Base-by-base conservation (phyloP, 2,329 filamentous ascomycete species). In the Colletotrichum falcatum region DNA sequence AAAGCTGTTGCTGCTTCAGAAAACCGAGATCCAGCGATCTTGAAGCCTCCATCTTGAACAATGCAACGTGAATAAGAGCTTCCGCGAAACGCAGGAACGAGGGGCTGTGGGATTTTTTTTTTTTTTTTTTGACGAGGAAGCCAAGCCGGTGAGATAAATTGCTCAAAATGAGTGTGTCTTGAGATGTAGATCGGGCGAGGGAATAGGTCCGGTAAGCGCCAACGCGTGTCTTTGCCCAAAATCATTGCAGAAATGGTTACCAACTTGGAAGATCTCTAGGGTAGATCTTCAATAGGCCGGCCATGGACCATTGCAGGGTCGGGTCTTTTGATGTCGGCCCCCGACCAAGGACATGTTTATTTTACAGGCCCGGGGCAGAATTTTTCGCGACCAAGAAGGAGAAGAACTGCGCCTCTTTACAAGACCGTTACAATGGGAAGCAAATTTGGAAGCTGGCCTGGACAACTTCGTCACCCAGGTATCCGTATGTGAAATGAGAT, bases 1-100 rank as follows among this genome's bases (percentile, higher is more conserved):
- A 71, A 83, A 82, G 78, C 78, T 78, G 74, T 77, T 77, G 42
- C 30, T 65, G 69, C 66, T 70, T 65, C 54, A 71, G 20, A 59
- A 68, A 23, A 33, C 51, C 12, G 2, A 35, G 20, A 37, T 11
- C 9, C 30, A 20, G 23, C 3, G 14, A 16, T n/a, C 14, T 26
- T 37, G 11, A 16, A n/a, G 12, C 1, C n/a, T 16, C 6, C 3
- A 23, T 20, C 8, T 5, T 9, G 33, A 26, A 9, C n/a, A n/a
- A 5, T n/a, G 20, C n/a, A 7, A 0, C 20, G n/a, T 18, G 53
- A 20, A 18, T 3, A 16, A 16, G 14, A 39, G 23, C n/a, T 18
- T n/a, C 2, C 14, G n/a, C 4, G n/a, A 55, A 14, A 30, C 9
- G 5, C 18, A 30, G 7, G 6, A 42, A 20, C 2, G 3, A n/a